Percentiles rank a stretch among this genome's conserved stretches.
Conservation (phyloP, 2,329 filamentous ascomycete species). For the Colletotrichum chrysophilum region DNA sequence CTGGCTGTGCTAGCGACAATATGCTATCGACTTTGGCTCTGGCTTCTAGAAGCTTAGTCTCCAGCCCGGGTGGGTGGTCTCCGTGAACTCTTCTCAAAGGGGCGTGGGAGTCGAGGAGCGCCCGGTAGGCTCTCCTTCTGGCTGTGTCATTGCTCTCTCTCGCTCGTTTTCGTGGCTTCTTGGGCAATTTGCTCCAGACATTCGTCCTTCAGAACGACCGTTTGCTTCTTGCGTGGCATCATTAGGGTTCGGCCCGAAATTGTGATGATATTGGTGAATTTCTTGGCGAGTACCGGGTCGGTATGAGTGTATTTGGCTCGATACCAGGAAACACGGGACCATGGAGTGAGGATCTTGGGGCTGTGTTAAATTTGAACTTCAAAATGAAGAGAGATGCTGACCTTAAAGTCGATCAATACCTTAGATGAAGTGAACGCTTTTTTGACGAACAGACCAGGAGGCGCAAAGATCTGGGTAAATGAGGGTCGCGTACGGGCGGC, state of each 20-base stretch:
- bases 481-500: neutral
- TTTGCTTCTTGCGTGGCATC: neutral
- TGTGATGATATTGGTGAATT: neutral
- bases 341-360: neutral
- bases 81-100: neutral
- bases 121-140: neutral
- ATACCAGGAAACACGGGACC: neutral
- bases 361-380: neutral
- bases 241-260: neutral
- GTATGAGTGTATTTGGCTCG: neutral
- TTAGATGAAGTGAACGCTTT: neutral
- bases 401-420: neutral
- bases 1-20: neutral
- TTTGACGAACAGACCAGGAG: neutral
- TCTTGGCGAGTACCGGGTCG: neutral
- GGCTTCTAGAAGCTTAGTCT: neutral
- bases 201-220: neutral
- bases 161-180: neutral
- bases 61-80: neutral
- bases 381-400: neutral
- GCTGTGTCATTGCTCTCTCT: neutral
- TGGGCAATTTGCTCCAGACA: neutral
- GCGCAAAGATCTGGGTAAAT: neutral
- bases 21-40: neutral
- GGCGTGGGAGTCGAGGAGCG: neutral